These are phyloP conservation scores for Exophiala sideris DNA, from an alignment of 2,329 filamentous ascomycete species.

Conservation along the genomic window DNA sequence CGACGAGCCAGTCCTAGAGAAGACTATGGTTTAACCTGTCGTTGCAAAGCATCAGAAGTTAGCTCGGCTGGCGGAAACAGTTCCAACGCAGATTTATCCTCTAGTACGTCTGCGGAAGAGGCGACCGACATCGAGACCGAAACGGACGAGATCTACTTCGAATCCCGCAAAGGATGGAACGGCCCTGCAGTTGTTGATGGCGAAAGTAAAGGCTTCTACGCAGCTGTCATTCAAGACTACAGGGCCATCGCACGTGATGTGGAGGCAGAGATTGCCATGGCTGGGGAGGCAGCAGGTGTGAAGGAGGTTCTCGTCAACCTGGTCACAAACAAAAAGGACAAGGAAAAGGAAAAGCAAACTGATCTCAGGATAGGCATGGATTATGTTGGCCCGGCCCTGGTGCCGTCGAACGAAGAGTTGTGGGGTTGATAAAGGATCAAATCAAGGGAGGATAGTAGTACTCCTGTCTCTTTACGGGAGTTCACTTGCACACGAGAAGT, in stretches of 20 bases:
- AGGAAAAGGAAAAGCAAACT: not conserved
- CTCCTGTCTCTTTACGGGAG: no score
- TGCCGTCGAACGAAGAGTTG: constrained; percentile 17
- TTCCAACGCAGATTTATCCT: not conserved
- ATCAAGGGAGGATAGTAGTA: no score
- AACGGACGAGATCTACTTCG: constrained; percentile 22
- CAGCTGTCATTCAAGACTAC: constrained; percentile 19
- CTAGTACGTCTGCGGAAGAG: constrained; percentile 2
- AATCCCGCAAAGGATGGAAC: constrained; percentile 23
- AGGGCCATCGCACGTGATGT: constrained; percentile 18
- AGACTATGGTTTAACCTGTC: not conserved
- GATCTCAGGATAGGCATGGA: not conserved
- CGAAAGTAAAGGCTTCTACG: constrained; percentile 17
- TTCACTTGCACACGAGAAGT: no score
- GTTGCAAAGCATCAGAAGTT: not conserved
- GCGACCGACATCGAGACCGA: constrained; percentile 22
- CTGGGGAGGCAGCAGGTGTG: not conserved
- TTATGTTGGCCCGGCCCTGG: constrained; percentile 17
- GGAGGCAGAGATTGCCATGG: constrained; percentile 8
- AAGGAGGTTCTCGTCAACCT: constrained; percentile 5
- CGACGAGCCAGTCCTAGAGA: constrained; percentile 11
- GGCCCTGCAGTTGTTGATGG: constrained; percentile 9
- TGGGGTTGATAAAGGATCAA: constrained; percentile 14
- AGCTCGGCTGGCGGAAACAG: not conserved
- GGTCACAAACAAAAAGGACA: constrained; percentile 15